Evolutionary conservation across 2,329 filamentous ascomycete species (phyloP).

Genomic region (Phyllosticta capitalensis): DNA sequence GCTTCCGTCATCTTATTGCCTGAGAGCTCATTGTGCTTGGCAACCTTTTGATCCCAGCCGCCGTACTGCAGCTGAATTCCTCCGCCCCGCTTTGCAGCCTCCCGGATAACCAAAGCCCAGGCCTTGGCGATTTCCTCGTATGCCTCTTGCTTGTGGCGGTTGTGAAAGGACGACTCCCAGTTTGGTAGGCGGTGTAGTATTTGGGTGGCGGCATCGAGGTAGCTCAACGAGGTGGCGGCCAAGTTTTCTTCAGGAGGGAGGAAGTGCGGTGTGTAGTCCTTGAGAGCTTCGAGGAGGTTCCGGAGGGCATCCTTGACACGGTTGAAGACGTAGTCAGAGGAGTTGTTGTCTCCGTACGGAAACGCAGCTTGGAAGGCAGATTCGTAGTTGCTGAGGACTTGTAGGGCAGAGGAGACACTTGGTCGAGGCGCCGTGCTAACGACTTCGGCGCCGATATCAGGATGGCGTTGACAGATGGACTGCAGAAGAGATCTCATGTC

Average conservation of each 20-base stretch:
- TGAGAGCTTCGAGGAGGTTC: conserved; percentile 76
- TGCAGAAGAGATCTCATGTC: conserved; percentile 81
- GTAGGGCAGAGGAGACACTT: conserved; percentile 67
- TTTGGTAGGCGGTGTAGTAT: conserved; percentile 83
- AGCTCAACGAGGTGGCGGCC: conserved; percentile 71
- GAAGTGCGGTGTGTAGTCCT: conserved; percentile 92
- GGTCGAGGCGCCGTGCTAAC: conserved; percentile 78
- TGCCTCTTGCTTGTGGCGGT: conserved; percentile 85
- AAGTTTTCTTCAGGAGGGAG: conserved; percentile 85
- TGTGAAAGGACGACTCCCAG: conserved; percentile 82
- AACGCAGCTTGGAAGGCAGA: conserved; percentile 67
- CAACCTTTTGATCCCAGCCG: conserved; percentile 82
- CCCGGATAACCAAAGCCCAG: conserved; percentile 83
- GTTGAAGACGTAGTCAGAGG: conserved; percentile 90
- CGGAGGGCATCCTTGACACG: conserved; percentile 73
- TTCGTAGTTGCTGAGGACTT: conserved; percentile 76
- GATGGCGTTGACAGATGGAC: conserved; percentile 81
- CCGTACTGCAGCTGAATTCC: conserved; percentile 84
- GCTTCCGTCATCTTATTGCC: conserved; percentile 73
- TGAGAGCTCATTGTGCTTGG: conserved; percentile 80
- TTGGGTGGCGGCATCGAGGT: conserved; percentile 80
- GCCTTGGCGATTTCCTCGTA: conserved; percentile 94
- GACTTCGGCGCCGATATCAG: conserved; percentile 76
- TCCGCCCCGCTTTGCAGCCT: conserved; percentile 82
- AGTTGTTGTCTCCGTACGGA: conserved; percentile 73